phyloP scores from a whole-genome alignment of 2,329 filamentous ascomycete genomes.

The Aspergillus fischeri region DNA sequence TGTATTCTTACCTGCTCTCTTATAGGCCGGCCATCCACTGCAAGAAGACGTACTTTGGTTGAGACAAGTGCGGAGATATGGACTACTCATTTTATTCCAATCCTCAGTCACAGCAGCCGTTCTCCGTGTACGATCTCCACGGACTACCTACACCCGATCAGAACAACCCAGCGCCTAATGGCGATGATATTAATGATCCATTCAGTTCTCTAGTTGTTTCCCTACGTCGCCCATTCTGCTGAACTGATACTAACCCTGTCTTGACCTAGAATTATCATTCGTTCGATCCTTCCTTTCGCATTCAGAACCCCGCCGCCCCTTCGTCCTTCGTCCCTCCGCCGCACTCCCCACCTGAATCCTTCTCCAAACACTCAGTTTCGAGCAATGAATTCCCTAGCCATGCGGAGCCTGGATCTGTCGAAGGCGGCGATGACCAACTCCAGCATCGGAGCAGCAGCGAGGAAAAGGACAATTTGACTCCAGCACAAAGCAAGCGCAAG shows the following conservation, averaged over 20 bases:
- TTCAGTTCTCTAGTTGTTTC: slow-evolving; percentile 28
- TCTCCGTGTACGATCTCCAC: slow-evolving; percentile 48
- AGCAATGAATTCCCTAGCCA: slow-evolving; percentile 23
- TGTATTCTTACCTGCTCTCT: not conserved
- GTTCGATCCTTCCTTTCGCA: slow-evolving; percentile 37
- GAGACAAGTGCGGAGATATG: slow-evolving; percentile 36
- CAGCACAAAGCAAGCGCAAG: slow-evolving; percentile 59
- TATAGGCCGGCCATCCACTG: not conserved
- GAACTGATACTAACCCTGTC: slow-evolving; percentile 8
- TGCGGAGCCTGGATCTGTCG: slow-evolving; percentile 25
- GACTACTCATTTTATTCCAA: slow-evolving; percentile 54
- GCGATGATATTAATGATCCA: slow-evolving; percentile 45
- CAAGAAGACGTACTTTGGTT: not conserved
- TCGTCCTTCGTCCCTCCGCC: slow-evolving; percentile 30
- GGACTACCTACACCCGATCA: slow-evolving; percentile 42
- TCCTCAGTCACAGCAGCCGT: slow-evolving; percentile 43
- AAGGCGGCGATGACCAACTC: slow-evolving; percentile 24
- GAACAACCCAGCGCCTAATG: slow-evolving; percentile 33
- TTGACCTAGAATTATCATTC: slow-evolving; percentile 28
- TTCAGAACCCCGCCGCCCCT: slow-evolving; percentile 24
- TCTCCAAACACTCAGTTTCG: slow-evolving; percentile 30
- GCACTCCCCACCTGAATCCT: slow-evolving; percentile 35
- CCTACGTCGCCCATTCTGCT: not conserved
- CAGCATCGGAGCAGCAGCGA: slow-evolving; percentile 47
- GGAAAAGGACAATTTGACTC: slow-evolving; percentile 52